phyloP scores from a whole-genome alignment of 1,139 yeast genomes.

The Saccharomyces hybrid region DNA sequence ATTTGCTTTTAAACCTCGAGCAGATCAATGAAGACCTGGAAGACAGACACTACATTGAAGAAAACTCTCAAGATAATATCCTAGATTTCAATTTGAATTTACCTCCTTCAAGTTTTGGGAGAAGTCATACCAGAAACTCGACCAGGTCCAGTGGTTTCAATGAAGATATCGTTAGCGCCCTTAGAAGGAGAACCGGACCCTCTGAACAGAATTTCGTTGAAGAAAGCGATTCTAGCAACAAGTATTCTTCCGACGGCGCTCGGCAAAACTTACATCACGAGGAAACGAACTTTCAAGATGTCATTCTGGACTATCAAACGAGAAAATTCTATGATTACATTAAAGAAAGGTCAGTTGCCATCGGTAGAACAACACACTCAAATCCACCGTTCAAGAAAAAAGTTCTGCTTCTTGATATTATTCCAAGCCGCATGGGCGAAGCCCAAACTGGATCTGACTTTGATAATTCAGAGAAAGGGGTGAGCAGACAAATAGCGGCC shows the following conservation, averaged over 20 bases:
- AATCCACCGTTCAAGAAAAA: conserved; percentile 17
- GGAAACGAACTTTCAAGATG: not conserved
- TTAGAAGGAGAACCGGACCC: conserved; percentile 10
- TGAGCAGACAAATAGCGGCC: conserved; percentile 26
- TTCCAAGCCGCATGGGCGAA: conserved; percentile 20
- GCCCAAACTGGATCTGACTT: not conserved
- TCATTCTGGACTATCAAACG: conserved; percentile 21
- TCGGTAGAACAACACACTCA: conserved; percentile 17
- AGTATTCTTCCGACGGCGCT: not conserved
- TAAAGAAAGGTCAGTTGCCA: conserved; percentile 16
- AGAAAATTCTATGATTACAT: conserved; percentile 26
- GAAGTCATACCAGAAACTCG: conserved; percentile 16
- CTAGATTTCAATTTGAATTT: conserved; percentile 23
- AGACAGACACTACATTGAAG: conserved; percentile 9
- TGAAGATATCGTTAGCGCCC: conserved; percentile 21
- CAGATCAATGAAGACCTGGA: conserved; percentile 28
- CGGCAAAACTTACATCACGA: conserved; percentile 2
- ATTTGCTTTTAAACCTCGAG: conserved; percentile 20
- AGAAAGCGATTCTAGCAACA: conserved; percentile 3
- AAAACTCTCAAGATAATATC: conserved; percentile 10
- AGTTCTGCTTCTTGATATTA: conserved; percentile 23
- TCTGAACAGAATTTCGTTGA: conserved; percentile 3
- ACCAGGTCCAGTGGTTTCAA: conserved; percentile 10
- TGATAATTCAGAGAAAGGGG: conserved; percentile 4
- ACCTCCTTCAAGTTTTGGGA: conserved; percentile 30